A percentile compares a stretch with the other conserved stretches of the same genome.
These are phyloP conservation scores for Clohesyomyces aquaticus DNA, from an alignment of 495 filamentous ascomycete species.

Conservation along the genomic window DNA sequence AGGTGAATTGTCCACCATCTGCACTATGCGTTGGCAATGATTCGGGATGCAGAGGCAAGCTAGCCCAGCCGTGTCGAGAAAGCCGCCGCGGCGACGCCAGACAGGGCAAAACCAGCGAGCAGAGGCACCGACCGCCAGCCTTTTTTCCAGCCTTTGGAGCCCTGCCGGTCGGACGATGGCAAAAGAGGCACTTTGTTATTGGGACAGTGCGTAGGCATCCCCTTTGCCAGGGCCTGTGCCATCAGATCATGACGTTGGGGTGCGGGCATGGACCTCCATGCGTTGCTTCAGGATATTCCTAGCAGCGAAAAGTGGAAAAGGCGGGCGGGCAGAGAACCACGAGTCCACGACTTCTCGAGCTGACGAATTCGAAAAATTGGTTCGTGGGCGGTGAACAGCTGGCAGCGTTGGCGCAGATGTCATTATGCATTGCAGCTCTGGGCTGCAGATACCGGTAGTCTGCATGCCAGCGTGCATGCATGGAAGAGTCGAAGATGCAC, in stretches of 20 bases:
- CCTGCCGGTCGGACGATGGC: slow-evolving; percentile 2
- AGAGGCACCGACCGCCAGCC: slow-evolving; percentile 4
- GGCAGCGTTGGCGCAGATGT: slow-evolving; percentile 19
- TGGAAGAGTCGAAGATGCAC: neutral
- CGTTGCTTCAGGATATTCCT: neutral
- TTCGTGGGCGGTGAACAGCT: slow-evolving; percentile 29
- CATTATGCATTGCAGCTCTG: too few species aligned
- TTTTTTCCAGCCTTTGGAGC: slow-evolving; percentile 7
- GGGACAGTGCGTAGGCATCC: slow-evolving; percentile 1
- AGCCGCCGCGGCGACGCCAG: slow-evolving; percentile 25
- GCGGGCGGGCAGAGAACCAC: slow-evolving; percentile 2
- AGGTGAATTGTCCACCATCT: slow-evolving; percentile 23
- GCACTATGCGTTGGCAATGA: slow-evolving; percentile 37
- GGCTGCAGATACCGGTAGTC: too few species aligned
- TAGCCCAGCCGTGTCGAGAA: neutral
- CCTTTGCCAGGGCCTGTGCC: neutral
- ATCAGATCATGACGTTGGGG: neutral
- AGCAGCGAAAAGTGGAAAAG: neutral
- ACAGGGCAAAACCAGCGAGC: neutral
- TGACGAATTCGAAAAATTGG: slow-evolving; percentile 1
- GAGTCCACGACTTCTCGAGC: too few species aligned
- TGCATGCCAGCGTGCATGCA: neutral
- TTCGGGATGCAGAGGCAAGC: slow-evolving; percentile 22
- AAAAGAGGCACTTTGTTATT: neutral
- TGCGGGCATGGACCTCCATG: neutral